These are phyloP conservation scores for Areca catechu DNA, from an alignment of 176 grass and related monocot species.

Conservation along the genomic window DNA sequence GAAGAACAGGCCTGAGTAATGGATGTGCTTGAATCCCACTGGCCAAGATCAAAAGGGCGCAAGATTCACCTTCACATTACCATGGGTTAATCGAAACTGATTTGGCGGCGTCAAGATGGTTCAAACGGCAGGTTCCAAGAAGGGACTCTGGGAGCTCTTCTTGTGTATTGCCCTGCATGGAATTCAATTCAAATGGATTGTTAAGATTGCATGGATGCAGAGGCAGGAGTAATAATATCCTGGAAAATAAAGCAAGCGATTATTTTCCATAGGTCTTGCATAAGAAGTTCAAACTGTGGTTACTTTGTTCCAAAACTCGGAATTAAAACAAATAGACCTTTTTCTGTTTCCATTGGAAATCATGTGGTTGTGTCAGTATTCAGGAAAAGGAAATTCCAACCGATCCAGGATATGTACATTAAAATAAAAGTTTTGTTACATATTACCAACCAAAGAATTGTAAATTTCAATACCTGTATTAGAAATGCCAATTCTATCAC, in stretches of 20 bases:
- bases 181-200: not conserved
- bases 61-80: not conserved
- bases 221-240: no score
- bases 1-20: no score
- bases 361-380: no score
- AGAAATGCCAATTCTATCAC: slow-evolving; percentile 97
- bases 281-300: no score
- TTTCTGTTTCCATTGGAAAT: no score
- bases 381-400: not conserved
- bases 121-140: slow-evolving; percentile 77
- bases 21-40: no score
- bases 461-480: slow-evolving; percentile 43
- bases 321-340: no score
- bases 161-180: slow-evolving; percentile 61
- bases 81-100: slow-evolving; percentile 45
- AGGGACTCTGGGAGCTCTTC: slow-evolving; percentile 90
- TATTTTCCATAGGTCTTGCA: no score
- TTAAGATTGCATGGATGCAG: no score
- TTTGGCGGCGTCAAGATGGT: slow-evolving; percentile 77
- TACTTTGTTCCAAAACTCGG: no score
- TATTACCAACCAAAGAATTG: not conserved
- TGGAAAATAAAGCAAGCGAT: not conserved
- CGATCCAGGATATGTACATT: not conserved
- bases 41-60: no score
- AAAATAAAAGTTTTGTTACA: not conserved